Evolutionary conservation across 352 stramenopile species (phyloP).

Genomic region (Phytophthora cajani): DNA sequence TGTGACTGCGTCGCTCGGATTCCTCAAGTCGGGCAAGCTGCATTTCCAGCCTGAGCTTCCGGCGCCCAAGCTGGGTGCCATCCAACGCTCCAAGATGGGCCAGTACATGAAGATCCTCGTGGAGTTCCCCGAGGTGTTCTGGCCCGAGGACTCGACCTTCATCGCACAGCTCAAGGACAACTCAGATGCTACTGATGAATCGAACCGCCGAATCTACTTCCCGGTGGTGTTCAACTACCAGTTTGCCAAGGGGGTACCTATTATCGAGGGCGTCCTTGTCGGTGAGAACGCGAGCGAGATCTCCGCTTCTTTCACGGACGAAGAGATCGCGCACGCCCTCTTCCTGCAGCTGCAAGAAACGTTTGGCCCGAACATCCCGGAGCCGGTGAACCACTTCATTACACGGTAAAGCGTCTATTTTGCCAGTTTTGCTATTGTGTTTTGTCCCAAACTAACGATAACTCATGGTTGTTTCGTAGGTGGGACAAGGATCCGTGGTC

Average conservation of each 20-base stretch:
- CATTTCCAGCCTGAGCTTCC: conserved; percentile 60
- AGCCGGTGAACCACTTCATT: conserved; percentile 55
- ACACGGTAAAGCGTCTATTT: conserved; percentile 37
- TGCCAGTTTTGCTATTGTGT: not conserved
- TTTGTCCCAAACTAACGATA: not conserved
- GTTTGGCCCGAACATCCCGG: conserved; percentile 46
- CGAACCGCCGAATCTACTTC: conserved; percentile 48
- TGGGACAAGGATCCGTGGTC: conserved; percentile 71
- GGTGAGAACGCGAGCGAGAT: conserved; percentile 47
- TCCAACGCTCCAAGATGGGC: conserved; percentile 63
- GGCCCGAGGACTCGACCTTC: conserved; percentile 53
- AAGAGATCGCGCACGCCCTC: conserved; percentile 50
- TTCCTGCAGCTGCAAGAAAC: conserved; percentile 54
- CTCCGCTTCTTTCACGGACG: conserved; percentile 50
- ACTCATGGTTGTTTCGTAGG: conserved; percentile 19
- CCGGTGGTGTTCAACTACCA: conserved; percentile 72
- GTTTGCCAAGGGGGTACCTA: conserved; percentile 48
- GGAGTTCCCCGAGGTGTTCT: conserved; percentile 71
- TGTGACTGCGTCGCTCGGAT: conserved; percentile 63
- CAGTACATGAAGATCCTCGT: conserved; percentile 85
- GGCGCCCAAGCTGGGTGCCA: conserved; percentile 44
- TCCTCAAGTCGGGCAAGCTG: conserved; percentile 54
- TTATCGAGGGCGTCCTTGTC: conserved; percentile 68
- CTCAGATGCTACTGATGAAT: not conserved
- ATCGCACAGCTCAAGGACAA: conserved; percentile 41